These are phyloP conservation scores for Rhodocollybia butyracea DNA, from an alignment of 768 basidiomycete species.

Conservation along the genomic window DNA sequence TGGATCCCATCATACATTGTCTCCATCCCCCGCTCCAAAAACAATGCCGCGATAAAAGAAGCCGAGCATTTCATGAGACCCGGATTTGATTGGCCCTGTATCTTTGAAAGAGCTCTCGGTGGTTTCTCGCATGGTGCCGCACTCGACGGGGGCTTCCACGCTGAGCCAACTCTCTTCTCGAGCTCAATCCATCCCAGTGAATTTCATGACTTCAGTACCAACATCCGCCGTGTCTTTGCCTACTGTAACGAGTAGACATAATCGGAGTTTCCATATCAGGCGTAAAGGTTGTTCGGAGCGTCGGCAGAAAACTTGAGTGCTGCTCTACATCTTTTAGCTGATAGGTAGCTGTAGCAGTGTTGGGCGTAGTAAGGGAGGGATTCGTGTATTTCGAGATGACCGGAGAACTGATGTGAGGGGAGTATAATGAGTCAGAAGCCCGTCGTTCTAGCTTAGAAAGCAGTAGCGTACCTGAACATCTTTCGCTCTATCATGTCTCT, in stretches of 20 bases:
- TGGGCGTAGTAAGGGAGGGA: conserved; percentile 55
- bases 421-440: not conserved
- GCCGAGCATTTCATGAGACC: conserved; percentile 26
- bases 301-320: conserved; percentile 62
- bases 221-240: conserved; percentile 37
- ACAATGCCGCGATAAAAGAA: conserved; percentile 32
- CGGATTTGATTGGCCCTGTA: conserved; percentile 10
- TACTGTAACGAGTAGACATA: too few species aligned
- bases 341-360: conserved; percentile 32
- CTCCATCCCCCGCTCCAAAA: conserved; percentile 46
- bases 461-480: conserved; percentile 86
- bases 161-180: conserved; percentile 66
- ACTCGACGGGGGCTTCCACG: conserved; percentile 56
- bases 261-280: conserved; percentile 91
- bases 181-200: conserved; percentile 55
- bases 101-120: not conserved
- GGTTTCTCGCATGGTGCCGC: conserved; percentile 61
- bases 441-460: too few species aligned
- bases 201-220: conserved; percentile 49
- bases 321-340: conserved; percentile 70
- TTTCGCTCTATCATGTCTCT: conserved; percentile 58
- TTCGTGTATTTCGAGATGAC: conserved; percentile 88
- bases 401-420: conserved; percentile 67
- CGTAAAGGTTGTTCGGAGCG: conserved; percentile 77
- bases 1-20: conserved; percentile 52